A percentile compares a stretch with the other conserved stretches of the same genome.
Conservation (phyloP, 805 yeast genomes). For the Tetrapisispora taiwanensis region DNA sequence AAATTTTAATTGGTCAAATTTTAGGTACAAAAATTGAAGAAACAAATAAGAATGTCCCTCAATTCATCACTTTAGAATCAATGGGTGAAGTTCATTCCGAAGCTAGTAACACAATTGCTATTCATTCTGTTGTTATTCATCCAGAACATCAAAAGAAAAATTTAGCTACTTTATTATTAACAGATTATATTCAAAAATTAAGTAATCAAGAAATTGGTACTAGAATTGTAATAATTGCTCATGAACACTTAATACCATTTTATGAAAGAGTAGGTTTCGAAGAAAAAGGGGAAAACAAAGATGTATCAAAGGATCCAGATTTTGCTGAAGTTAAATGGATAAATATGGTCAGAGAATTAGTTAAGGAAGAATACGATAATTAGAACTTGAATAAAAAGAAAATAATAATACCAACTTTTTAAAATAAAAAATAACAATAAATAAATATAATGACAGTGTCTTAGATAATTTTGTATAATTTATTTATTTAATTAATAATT, state of each 20-base stretch:
- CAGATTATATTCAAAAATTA: conserved; percentile 84
- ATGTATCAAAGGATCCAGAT: conserved; percentile 22
- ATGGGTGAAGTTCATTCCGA: conserved; percentile 54
- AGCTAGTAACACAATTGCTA: conserved; percentile 59
- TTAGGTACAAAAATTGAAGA: conserved; percentile 58
- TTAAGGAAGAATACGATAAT: conserved; percentile 29
- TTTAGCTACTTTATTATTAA: conserved; percentile 71
- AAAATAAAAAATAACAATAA: too few relatives aligned
- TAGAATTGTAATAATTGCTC: conserved; percentile 63
- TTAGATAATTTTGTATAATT: too few relatives aligned
- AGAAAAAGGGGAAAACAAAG: conserved; percentile 46
- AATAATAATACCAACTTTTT: too few relatives aligned
- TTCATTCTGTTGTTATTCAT: conserved; percentile 72
- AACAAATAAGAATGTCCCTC: conserved; percentile 1
- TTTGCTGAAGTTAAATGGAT: conserved; percentile 27
- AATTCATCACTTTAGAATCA: conserved; percentile 22
- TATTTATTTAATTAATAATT: too few relatives aligned
- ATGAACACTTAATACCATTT: conserved; percentile 57
- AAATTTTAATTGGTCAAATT: conserved; percentile 66
- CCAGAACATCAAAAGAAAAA: conserved; percentile 73
- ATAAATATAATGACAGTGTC: too few relatives aligned
- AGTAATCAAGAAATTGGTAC: conserved; percentile 81
- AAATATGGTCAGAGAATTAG: conserved; percentile 30
- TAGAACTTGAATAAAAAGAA: conserved; percentile 1
- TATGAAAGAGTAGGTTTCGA: conserved; percentile 76